Evolutionary conservation across 1,139 yeast genomes (phyloP), one percentile per base, ranked within the genome.

Genomic region (Yamadazyma taylorii): DNA sequence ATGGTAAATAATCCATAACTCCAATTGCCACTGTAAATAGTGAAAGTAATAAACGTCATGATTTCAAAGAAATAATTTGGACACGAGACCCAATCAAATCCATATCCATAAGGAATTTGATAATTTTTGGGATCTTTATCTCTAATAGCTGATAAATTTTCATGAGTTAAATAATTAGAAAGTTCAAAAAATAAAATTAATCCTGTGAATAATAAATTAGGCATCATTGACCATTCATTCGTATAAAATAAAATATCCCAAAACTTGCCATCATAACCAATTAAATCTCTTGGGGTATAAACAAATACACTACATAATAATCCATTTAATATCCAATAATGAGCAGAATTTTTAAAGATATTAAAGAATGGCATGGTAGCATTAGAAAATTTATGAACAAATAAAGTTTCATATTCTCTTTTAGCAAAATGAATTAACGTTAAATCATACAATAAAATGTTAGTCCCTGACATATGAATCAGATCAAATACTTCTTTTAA

Each of bases 31-130:
- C 82, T 80, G 52, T 88, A 66, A 12, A 87, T 43, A 11, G 90
- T 77, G 51, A 82, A 78, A 22, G 75, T 67, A 2, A 83, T 56
- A 95, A 96, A 90, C 2, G 81, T 69, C 52, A 84, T 64, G 32
- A 79, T 68, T 66, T 92, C 98, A 60, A 89, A 92, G 48, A 88
- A 84, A 63, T 92, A 92, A 66, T 92, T 92, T 49, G 98, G 98
- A 56, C 79, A 66, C 4, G 81, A 73, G 19, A 76, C 76, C 50
- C 59, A 60, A 44, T 61, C 47, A 46, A 71, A 71, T 0, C 74
- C 76, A 48, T 65, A 71, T 12, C 77, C 77, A 40, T 52, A 60
- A n/a, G 77, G 75, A 43, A 69, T 69, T 28, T 61, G 63, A 46
- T 61, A 68, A 35, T 55, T 69, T 37, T 51, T 56, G 8, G 56